phyloP scores from a whole-genome alignment of 2,329 filamentous ascomycete species.

The Epichloe elymi region DNA sequence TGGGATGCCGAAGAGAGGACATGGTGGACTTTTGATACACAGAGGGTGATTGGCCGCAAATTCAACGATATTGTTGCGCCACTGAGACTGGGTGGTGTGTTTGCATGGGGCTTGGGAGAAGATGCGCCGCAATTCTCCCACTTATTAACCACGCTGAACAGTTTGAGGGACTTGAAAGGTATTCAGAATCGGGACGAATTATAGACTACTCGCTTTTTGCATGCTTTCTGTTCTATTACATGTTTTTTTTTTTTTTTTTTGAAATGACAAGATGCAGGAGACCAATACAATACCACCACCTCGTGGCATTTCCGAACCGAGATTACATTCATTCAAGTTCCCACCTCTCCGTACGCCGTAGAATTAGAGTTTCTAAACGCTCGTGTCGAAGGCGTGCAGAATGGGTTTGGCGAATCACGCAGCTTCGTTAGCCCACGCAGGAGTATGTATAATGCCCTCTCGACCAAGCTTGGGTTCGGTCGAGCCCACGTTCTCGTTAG shows the following conservation, averaged over 20 bases:
- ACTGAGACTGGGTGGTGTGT: constrained; percentile 51
- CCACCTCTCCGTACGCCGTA: too few relatives aligned
- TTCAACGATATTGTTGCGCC: constrained; percentile 44
- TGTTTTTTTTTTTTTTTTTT: too few relatives aligned
- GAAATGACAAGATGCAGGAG: too few relatives aligned
- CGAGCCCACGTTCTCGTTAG: too few relatives aligned
- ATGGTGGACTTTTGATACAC: constrained; percentile 67
- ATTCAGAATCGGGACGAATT: constrained; percentile 16
- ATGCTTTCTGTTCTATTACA: too few relatives aligned
- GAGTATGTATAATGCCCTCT: not conserved
- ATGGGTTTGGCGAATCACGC: constrained; percentile 4
- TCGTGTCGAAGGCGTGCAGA: too few relatives aligned
- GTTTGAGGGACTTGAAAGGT: constrained; percentile 8
- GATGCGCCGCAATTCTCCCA: constrained; percentile 37
- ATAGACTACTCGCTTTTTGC: constrained; percentile 6
- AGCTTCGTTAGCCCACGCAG: constrained; percentile 1
- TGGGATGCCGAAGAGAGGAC: constrained; percentile 45
- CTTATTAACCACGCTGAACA: constrained; percentile 21
- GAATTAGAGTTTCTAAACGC: too few relatives aligned
- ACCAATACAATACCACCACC: too few relatives aligned
- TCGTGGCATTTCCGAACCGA: too few relatives aligned
- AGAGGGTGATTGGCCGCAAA: constrained; percentile 46
- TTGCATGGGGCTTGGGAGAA: constrained; percentile 65
- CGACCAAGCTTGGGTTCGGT: too few relatives aligned
- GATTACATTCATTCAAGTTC: too few relatives aligned